Evolutionary conservation across 2,329 filamentous ascomycete genomes (phyloP), one percentile per base, ranked within the genome.

Genomic region (Lachnellula arida): DNA sequence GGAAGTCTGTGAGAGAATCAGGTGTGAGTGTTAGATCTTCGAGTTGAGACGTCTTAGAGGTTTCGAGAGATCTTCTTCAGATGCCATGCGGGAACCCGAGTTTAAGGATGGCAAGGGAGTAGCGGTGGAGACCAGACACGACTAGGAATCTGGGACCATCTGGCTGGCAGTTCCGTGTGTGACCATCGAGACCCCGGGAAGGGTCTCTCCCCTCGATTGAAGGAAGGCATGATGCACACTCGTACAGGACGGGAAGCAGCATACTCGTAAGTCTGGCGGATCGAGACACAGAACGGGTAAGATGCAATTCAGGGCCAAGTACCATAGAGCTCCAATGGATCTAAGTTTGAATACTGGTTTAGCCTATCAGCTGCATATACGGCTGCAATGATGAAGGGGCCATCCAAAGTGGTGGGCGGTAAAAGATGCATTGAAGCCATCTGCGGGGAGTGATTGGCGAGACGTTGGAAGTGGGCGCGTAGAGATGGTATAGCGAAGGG

Each of bases 41-140:
- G 49, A 63, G 55, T 62, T 66, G 65, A 68, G 65, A 68, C 65
- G 65, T 66, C 59, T 64, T 59, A 61, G 57, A 46, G 49, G 55
- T 55, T 51, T 54, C 47, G 57, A 59, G 56, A 48, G 42, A 59
- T 58, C 54, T 55, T 37, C 53, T 48, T 56, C 49, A 56, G 12
- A 56, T 56, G 28, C 28, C 9, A 56, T 60, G 64, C 60, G 64
- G 63, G 65, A 66, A 57, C 58, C 53, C 59, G 57, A 63, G 65
- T 66, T 66, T 66, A 65, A 65, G 60, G 58, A 64, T 53, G 52
- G 55, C 60, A 57, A 58, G 60, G 63, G 57, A 35, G 46, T 14
- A 39, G 47, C 15, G 23, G 53, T 42, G 49, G 48, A 23, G 49
- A 48, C 51, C 42, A 22, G 48, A 22, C 15, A 14, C 3, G 46